A percentile compares a stretch with the other conserved stretches of the same genome.
phyloP scores from a whole-genome alignment of 2,329 filamentous ascomycete genomes.

The Fusarium penzigii region DNA sequence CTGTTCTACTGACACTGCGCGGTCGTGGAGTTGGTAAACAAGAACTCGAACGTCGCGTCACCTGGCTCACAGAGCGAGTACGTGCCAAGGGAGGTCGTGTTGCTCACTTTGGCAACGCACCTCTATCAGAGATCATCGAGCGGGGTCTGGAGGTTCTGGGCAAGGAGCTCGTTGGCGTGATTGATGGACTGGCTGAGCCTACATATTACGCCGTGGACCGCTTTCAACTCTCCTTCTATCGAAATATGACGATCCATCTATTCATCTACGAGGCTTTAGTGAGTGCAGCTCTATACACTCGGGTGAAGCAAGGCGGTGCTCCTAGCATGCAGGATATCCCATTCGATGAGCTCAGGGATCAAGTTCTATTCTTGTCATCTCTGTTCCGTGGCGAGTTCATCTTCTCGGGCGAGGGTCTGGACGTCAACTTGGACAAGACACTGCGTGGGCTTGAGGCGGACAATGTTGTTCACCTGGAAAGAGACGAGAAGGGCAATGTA shows the following conservation, averaged over 20 bases:
- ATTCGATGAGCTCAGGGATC: constrained; percentile 70
- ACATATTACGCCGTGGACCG: constrained; percentile 94
- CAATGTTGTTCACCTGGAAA: constrained; percentile 69
- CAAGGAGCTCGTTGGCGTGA: constrained; percentile 79
- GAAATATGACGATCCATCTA: constrained; percentile 98
- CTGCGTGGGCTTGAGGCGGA: constrained; percentile 77
- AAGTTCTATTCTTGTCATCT: constrained; percentile 87
- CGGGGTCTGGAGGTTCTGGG: constrained; percentile 90
- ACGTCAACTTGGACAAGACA: constrained; percentile 78
- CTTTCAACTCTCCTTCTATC: constrained; percentile 97
- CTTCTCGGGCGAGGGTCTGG: constrained; percentile 84
- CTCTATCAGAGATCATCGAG: constrained; percentile 80
- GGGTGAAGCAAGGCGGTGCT: constrained; percentile 88
- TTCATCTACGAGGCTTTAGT: constrained; percentile 94
- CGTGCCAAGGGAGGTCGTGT: constrained; percentile 86
- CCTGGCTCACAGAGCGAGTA: constrained; percentile 85
- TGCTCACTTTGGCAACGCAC: constrained; percentile 83
- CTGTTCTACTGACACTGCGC: constrained; percentile 84
- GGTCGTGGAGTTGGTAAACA: constrained; percentile 87
- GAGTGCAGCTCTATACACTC: constrained; percentile 85
- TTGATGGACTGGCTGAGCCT: constrained; percentile 80
- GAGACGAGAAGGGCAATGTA: constrained; percentile 57
- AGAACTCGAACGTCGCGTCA: constrained; percentile 81
- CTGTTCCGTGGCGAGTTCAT: constrained; percentile 97
- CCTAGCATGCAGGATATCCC: constrained; percentile 76